phyloP scores from a whole-genome alignment of 2,329 filamentous ascomycete genomes.

The Epichloe coenophiala region DNA sequence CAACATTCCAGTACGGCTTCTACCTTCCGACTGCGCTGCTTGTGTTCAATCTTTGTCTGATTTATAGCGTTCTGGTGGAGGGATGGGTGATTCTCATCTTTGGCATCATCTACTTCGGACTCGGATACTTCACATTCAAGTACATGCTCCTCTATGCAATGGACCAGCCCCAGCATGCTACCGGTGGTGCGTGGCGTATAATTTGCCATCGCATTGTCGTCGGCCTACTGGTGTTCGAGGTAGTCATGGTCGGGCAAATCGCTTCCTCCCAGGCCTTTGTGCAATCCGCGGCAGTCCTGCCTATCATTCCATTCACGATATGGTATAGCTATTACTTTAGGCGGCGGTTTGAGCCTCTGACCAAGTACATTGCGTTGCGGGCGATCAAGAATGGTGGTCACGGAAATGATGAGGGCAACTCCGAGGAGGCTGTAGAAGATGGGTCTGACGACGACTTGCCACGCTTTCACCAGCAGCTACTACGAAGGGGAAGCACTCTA shows the following conservation, averaged over 20 bases:
- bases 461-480: conserved; percentile 24
- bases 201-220: conserved; percentile 86
- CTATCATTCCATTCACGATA: conserved; percentile 64
- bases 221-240: conserved; percentile 76
- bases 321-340: conserved; percentile 84
- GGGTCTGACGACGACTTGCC: conserved; percentile 30
- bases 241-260: conserved; percentile 80
- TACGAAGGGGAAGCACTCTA: conserved; percentile 48
- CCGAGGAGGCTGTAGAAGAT: conserved; percentile 21
- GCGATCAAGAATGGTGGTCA: conserved; percentile 56
- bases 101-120: conserved; percentile 68
- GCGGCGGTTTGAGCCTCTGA: conserved; percentile 73
- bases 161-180: conserved; percentile 92
- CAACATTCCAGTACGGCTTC: conserved; percentile 89
- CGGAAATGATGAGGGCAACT: conserved; percentile 24
- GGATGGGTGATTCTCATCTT: conserved; percentile 74
- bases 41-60: conserved; percentile 87
- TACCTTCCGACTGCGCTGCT: conserved; percentile 86
- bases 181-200: conserved; percentile 89
- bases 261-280: conserved; percentile 61
- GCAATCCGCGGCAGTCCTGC: conserved; percentile 58
- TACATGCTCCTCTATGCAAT: conserved; percentile 97
- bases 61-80: conserved; percentile 75
- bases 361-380: conserved; percentile 80
- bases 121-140: conserved; percentile 86